These are phyloP conservation scores for Quambalaria eucalypti DNA, from an alignment of 1,284 basidiomycete species.

Conservation along the genomic window DNA sequence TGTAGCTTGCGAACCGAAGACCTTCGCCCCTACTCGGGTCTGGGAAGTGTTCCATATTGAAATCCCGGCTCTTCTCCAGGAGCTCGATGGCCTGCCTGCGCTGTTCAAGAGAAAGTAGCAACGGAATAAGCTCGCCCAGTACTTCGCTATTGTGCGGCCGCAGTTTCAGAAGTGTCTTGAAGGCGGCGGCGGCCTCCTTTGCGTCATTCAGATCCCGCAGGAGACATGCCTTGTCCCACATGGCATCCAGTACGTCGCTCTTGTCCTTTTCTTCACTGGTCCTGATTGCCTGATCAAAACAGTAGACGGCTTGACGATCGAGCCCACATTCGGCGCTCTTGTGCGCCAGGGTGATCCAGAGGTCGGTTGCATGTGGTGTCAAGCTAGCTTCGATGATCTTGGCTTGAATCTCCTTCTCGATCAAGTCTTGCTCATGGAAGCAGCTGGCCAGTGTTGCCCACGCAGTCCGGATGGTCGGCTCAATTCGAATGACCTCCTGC, in stretches of 20 bases:
- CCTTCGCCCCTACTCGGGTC: conserved; percentile 15
- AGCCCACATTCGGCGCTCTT: conserved; percentile 58
- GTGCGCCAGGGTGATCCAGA: conserved; percentile 68
- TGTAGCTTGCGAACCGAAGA: conserved; percentile 18
- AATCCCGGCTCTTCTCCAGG: conserved; percentile 59
- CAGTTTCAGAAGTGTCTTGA: conserved; percentile 65
- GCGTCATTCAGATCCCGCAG: conserved; percentile 66
- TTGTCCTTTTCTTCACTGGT: conserved; percentile 55
- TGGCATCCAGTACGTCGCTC: conserved; percentile 63
- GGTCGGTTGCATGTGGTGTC: conserved; percentile 63
- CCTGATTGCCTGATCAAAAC: conserved; percentile 72
- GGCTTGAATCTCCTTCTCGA: conserved; percentile 67
- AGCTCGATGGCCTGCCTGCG: conserved; percentile 58
- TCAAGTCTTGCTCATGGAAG: conserved; percentile 62
- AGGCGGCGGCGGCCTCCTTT: conserved; percentile 68
- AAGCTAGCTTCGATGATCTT: conserved; percentile 85
- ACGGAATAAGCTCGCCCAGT: conserved; percentile 66
- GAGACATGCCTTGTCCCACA: conserved; percentile 81
- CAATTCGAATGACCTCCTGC: conserved; percentile 85
- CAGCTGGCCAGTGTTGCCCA: conserved; percentile 80
- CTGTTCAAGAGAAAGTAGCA: conserved; percentile 65
- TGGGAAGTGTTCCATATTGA: conserved; percentile 42
- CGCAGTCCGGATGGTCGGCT: conserved; percentile 70
- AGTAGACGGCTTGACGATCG: conserved; percentile 80
- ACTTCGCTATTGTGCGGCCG: conserved; percentile 73